Conservation (phyloP, 495 filamentous ascomycete species). For the Xylaria intraflava region DNA sequence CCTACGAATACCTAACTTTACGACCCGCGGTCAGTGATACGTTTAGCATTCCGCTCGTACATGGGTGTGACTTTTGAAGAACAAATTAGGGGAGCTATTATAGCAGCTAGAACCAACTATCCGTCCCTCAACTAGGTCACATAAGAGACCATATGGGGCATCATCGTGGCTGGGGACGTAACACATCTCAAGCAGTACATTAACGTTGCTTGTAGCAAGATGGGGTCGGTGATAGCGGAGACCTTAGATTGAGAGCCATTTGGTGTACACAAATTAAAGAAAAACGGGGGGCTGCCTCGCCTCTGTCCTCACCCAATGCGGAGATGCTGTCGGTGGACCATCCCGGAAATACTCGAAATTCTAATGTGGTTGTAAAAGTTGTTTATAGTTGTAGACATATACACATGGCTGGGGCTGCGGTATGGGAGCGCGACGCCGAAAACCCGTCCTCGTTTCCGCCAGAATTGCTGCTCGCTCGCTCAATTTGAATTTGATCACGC, state of each 20-base stretch:
- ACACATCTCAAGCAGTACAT: too few relatives aligned
- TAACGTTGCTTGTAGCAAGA: too few relatives aligned
- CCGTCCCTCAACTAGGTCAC: too few relatives aligned
- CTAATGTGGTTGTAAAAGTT: slow-evolving; percentile 8
- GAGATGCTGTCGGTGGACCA: neutral
- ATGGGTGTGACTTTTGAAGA: too few relatives aligned
- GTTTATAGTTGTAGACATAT: slow-evolving; percentile 23
- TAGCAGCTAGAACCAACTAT: too few relatives aligned
- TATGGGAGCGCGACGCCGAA: slow-evolving; percentile 10
- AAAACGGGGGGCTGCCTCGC: slow-evolving; percentile 5
- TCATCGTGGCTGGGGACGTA: too few relatives aligned
- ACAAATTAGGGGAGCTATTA: too few relatives aligned
- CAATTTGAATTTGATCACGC: neutral
- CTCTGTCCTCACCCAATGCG: slow-evolving; percentile 7
- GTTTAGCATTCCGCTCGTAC: too few relatives aligned
- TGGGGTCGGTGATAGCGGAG: neutral
- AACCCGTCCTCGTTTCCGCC: slow-evolving; percentile 5
- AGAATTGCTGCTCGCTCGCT: slow-evolving; percentile 1
- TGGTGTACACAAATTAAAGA: slow-evolving; percentile 7
- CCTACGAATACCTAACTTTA: too few relatives aligned
- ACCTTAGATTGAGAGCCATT: neutral
- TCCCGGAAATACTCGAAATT: slow-evolving; percentile 7
- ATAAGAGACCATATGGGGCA: too few relatives aligned
- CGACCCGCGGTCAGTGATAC: too few relatives aligned
- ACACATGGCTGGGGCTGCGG: slow-evolving; percentile 17